A percentile compares a stretch with the other conserved stretches of the same genome.
Evolutionary conservation across 1,284 basidiomycete species (phyloP).

Genomic region (Moesziomyces antarcticus): DNA sequence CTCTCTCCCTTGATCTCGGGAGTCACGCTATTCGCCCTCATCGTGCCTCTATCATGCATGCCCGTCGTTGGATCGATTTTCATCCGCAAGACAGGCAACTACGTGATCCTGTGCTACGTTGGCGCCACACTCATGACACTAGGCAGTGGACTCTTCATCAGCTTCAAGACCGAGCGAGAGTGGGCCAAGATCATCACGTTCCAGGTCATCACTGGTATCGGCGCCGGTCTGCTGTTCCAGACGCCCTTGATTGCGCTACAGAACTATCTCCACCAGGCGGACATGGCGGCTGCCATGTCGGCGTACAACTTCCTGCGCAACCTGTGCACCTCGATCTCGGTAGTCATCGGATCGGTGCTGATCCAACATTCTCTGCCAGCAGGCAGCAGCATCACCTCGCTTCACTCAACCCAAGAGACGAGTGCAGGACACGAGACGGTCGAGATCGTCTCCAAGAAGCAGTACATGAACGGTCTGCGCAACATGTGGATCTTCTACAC

Average conservation of each 20-base stretch:
- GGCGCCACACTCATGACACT: constrained; percentile 7
- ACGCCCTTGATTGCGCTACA: constrained; percentile 9
- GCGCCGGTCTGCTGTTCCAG: constrained; percentile 6
- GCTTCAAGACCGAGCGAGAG: constrained; percentile 10
- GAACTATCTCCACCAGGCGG: constrained; percentile 3
- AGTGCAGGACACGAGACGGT: neutral
- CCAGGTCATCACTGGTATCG: constrained; percentile 6
- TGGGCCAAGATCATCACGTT: constrained; percentile 9
- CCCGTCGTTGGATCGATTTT: constrained; percentile 4
- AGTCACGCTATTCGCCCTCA: constrained; percentile 9
- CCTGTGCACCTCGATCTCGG: constrained; percentile 10
- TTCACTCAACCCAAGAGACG: neutral
- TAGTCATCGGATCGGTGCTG: constrained; percentile 11
- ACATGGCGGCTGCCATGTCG: constrained; percentile 12
- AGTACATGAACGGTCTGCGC: constrained; percentile 8
- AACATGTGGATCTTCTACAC: constrained; percentile 12
- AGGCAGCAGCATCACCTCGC: constrained; percentile 5
- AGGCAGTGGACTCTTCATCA: constrained; percentile 11
- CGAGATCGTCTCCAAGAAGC: neutral
- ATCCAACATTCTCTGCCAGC: constrained; percentile 6
- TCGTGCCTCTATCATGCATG: constrained; percentile 10
- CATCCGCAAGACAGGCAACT: constrained; percentile 11
- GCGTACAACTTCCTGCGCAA: constrained; percentile 9
- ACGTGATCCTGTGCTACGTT: neutral
- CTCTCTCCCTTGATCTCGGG: constrained; percentile 5